These are phyloP conservation scores for Apodospora peruviana DNA, from an alignment of 495 filamentous ascomycete species.

Conservation along the genomic window DNA sequence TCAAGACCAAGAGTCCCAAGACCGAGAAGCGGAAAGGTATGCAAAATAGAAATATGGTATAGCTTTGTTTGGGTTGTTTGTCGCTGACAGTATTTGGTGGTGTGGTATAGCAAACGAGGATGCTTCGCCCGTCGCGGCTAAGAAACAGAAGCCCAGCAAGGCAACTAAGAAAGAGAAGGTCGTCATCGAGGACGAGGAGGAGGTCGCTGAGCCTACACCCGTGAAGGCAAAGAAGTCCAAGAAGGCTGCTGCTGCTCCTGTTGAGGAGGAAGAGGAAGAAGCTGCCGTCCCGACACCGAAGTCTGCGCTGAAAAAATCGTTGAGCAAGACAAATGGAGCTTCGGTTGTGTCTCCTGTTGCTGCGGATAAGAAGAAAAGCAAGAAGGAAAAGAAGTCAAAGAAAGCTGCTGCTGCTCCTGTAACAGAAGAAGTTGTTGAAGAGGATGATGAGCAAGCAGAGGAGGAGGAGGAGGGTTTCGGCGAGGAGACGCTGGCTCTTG, in stretches of 20 bases:
- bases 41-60: conserved; percentile 1
- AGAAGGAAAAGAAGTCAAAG: background rate
- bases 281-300: background rate
- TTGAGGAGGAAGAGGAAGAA: conserved; percentile 19
- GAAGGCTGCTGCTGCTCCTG: conserved; percentile 12
- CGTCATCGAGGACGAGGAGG: conserved; percentile 18
- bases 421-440: background rate
- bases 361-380: background rate
- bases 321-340: background rate
- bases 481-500: conserved; percentile 49
- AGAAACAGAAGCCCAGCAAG: conserved; percentile 29
- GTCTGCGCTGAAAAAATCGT: background rate
- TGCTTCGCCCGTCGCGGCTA: conserved; percentile 36
- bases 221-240: conserved; percentile 28
- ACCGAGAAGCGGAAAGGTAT: conserved; percentile 50
- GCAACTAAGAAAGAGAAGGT: conserved; percentile 27
- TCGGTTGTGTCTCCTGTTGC: too few relatives aligned
- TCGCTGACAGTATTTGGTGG: background rate
- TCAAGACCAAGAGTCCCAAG: conserved; percentile 19
- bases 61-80: background rate
- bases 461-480: conserved; percentile 30
- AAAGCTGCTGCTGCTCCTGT: background rate
- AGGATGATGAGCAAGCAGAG: background rate
- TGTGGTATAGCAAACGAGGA: conserved; percentile 24
- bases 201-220: conserved; percentile 8